Percentiles rank a stretch among this genome's conserved stretches.
These are phyloP conservation scores for Penicillium polonicum DNA, from an alignment of 2,329 filamentous ascomycete genomes.

Conservation along the genomic window DNA sequence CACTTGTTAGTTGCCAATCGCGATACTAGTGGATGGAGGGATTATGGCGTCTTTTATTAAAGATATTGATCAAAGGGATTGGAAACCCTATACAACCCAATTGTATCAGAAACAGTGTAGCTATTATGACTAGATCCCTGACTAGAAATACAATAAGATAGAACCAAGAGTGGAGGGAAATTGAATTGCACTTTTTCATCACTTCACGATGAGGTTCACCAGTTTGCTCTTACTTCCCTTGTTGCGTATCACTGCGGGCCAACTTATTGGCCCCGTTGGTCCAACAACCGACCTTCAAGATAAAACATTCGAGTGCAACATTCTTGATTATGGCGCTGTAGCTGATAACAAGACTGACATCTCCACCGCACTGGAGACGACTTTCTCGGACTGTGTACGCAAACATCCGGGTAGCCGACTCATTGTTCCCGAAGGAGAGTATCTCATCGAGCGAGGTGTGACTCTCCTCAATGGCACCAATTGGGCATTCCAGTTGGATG, in stretches of 20 bases:
- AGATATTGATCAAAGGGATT: not conserved
- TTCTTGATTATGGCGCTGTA: conserved; percentile 14
- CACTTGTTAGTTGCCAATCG: not conserved
- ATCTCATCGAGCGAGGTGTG: conserved; percentile 28
- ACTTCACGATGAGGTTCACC: not conserved
- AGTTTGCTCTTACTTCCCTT: not conserved
- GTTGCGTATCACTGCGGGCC: conserved; percentile 2
- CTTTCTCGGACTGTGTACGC: conserved; percentile 20
- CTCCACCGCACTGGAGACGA: conserved; percentile 15
- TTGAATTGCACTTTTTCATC: not conserved
- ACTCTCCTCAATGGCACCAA: conserved; percentile 32
- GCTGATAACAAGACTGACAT: conserved; percentile 16
- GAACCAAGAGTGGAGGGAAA: not conserved
- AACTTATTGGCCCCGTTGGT: conserved; percentile 15
- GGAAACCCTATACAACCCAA: not conserved
- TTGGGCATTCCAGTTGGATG: conserved; percentile 39
- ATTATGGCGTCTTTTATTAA: not conserved
- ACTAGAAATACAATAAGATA: not conserved
- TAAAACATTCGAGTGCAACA: conserved; percentile 14
- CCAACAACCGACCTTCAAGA: conserved; percentile 10
- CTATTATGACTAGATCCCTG: not conserved
- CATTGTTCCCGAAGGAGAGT: conserved; percentile 30
- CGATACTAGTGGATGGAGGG: not conserved
- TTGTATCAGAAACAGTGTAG: not conserved
- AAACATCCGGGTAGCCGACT: conserved; percentile 25